Conservation (phyloP, 805 yeast species). For the Naumovozyma castellii region DNA sequence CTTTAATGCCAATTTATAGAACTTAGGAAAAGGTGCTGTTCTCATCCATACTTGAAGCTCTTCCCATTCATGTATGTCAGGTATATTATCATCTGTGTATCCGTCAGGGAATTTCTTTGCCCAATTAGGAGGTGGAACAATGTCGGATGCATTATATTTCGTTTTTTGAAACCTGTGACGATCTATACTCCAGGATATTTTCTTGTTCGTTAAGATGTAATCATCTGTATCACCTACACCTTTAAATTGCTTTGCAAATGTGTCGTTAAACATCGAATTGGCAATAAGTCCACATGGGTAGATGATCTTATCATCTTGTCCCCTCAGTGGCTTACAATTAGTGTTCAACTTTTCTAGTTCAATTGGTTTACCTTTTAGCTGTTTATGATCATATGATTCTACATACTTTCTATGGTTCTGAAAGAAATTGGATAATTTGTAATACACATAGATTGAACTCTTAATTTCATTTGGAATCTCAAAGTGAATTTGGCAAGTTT, state of each 20-base stretch:
- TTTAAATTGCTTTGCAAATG: slow-evolving; percentile 43
- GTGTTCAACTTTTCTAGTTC: slow-evolving; percentile 38
- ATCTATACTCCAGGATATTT: slow-evolving; percentile 66
- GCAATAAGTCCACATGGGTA: slow-evolving; percentile 84
- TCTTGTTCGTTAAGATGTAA: slow-evolving; percentile 37
- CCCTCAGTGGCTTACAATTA: slow-evolving; percentile 30
- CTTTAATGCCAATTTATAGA: slow-evolving; percentile 70
- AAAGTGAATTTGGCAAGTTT: slow-evolving; percentile 59
- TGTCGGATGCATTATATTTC: slow-evolving; percentile 44
- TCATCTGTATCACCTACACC: slow-evolving; percentile 25
- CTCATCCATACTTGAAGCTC: slow-evolving; percentile 81
- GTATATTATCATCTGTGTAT: slow-evolving; percentile 57
- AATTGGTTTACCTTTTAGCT: slow-evolving; percentile 69
- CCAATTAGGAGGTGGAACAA: slow-evolving; percentile 85
- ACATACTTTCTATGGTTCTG: slow-evolving; percentile 95
- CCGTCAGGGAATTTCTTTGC: slow-evolving; percentile 59
- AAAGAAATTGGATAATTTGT: slow-evolving; percentile 78
- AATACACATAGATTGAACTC: slow-evolving; percentile 68
- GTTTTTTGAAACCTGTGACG: slow-evolving; percentile 52
- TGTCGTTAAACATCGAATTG: slow-evolving; percentile 69
- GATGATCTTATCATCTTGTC: slow-evolving; percentile 30
- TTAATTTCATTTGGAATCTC: slow-evolving; percentile 59
- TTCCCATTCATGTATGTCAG: slow-evolving; percentile 57
- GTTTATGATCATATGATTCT: slow-evolving; percentile 69
- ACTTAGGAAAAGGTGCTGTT: slow-evolving; percentile 86